Base-by-base conservation (phyloP, 257 asterid genomes). In the Solanum dulcamara region DNA sequence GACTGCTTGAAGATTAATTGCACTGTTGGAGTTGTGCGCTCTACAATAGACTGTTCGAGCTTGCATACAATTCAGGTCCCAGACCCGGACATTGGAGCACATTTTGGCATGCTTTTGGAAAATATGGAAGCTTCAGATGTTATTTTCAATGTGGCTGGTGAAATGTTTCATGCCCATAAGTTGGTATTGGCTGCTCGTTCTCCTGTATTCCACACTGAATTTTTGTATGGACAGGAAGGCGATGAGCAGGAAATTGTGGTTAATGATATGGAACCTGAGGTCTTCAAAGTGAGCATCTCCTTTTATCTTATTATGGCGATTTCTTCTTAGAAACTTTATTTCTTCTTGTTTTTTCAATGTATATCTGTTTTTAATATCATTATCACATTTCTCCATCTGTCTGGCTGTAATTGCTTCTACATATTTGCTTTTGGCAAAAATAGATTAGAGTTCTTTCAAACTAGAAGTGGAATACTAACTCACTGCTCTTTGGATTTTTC, bases 1-100 rank as follows among this genome's bases (percentile, higher is more conserved):
- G 99, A 96, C 90, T 96, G 99, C 91, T 89, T 96, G 96, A 95
- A 93, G 92, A 96, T 96, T 90, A 97, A 95, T 89, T 97, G 99
- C 86, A 97, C 99, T 75, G 99, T 97, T 81, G 99, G 99, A 85
- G 99, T 97, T 68, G 99, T 97, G 84, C 97, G 94, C 66, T 97
- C 99, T 86, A 97, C 95, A 38, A 91, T 91, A 72, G 98, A 95
- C 85, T 94, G 97, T 90, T 93, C 97, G 44, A 92, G 92, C 86
- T 87, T 93, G 85, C 96, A 91, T 89, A 91, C 97, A 4, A 94
- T 97, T 88, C 95, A 93, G 85, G 96, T 96, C 89, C 98, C 99
- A 28, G 97, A 93, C 81, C 92, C 95, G 53, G 97, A 96, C 85
- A 94, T 96, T 44, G 99, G 99, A 79, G 89, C 94, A 79, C 93